These are phyloP conservation scores for Hebeloma cylindrosporum DNA, from an alignment of 768 basidiomycete genomes.

Conservation along the genomic window DNA sequence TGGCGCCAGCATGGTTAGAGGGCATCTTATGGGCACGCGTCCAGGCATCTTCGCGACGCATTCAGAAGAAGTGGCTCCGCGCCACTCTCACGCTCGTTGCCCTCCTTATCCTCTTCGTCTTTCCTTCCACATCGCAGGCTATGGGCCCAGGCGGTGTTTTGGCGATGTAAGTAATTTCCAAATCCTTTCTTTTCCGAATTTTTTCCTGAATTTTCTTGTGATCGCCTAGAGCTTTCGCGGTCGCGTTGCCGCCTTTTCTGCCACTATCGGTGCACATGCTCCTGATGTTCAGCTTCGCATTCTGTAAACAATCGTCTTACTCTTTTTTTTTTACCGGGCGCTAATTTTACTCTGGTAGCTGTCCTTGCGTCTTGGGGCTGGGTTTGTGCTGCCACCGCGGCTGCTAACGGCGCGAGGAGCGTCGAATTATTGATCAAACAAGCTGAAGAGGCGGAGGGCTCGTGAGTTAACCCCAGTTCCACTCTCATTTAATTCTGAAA, in stretches of 20 bases:
- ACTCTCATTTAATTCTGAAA: too few species aligned
- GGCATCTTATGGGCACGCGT: too few species aligned
- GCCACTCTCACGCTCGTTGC: not conserved
- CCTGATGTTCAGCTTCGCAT: slow-evolving; percentile 3
- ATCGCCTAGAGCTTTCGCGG: not conserved
- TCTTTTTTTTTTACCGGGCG: not conserved
- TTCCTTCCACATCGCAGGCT: slow-evolving; percentile 1
- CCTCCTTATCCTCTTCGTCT: not conserved
- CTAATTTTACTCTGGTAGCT: not conserved
- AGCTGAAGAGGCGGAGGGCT: not conserved
- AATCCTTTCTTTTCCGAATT: not conserved
- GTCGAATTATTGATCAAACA: slow-evolving; percentile 29
- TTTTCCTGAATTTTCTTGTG: not conserved
- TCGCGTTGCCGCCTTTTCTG: slow-evolving; percentile 6
- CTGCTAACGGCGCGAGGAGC: slow-evolving; percentile 32
- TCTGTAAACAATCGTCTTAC: not conserved
- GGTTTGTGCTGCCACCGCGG: slow-evolving; percentile 35
- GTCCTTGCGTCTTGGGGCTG: slow-evolving; percentile 40
- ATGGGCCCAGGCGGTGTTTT: not conserved
- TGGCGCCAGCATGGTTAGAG: too few species aligned
- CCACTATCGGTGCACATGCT: slow-evolving; percentile 6
- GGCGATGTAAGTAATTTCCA: not conserved
- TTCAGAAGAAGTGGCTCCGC: not conserved
- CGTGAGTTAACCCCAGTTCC: too few species aligned
- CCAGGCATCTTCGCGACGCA: not conserved